Evolutionary conservation across 257 asterid genomes (phyloP), one percentile per base, ranked within the genome.

Genomic region (Mitragyna speciosa): DNA sequence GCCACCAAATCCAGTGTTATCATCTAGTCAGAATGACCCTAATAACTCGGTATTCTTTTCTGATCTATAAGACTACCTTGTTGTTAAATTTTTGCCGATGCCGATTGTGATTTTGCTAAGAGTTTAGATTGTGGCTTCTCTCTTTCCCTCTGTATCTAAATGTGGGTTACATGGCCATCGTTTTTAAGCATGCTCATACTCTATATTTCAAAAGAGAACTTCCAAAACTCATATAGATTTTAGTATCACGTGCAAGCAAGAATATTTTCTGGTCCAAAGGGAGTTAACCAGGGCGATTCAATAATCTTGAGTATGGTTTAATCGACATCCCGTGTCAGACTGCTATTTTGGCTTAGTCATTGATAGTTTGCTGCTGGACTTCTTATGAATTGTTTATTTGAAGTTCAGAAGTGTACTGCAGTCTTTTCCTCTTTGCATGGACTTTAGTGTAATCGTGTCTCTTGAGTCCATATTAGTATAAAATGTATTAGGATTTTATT

Each of bases 11-110:
- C 64, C 79, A 61, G 17, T 75, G 24, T 41, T 36, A 41, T 59
- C 59, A 17, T 75, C 56, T 24, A 59, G 39, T 75, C 79, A 75
- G 71, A 75, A 59, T 49, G 79, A 75, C 26, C 17, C 79, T 22
- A 75, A 52, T 59, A 75, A 75, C n/a, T 6, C 47, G 79, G 79
- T 75, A 75, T 6, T n/a, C 0, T 45, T 56, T 41, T 24, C 19
- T 41, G 59, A 64, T 28, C 71, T 58, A 11, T 75, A 19, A 39
- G 59, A 16, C 43, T 49, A 28, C 43, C 47, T 41, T 17, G 7
- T 22, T 31, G 36, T 26, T 58, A 15, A 36, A 45, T 24, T 54
- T 17, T 54, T 54, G 61, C 61, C 5, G 43, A n/a, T 41, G 3
- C 1, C 20, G 12, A 1, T 43, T 22, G 74, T 70, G 74, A 70